phyloP scores from a whole-genome alignment of 2,329 filamentous ascomycete species.

The Monosporascus sp. region DNA sequence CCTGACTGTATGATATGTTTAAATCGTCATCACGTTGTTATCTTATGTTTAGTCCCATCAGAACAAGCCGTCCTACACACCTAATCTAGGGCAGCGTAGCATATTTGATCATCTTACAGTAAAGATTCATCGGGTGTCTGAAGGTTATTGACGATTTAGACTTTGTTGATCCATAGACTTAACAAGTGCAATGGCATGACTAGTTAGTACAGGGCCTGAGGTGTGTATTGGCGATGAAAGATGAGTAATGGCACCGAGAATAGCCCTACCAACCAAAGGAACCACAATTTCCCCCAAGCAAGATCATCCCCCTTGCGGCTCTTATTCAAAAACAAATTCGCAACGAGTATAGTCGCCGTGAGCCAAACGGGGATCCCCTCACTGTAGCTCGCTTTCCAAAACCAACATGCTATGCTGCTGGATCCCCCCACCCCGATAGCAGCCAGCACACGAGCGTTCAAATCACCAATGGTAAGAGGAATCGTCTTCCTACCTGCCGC shows the following conservation, averaged over 20 bases:
- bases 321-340: not conserved
- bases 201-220: no score
- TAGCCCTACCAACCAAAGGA: constrained; percentile 1
- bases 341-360: not conserved
- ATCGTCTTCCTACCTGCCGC: constrained; percentile 5
- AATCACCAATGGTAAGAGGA: constrained; percentile 4
- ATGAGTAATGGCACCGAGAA: not conserved
- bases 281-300: not conserved
- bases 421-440: not conserved
- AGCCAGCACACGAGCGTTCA: constrained; percentile 1
- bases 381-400: constrained; percentile 1
- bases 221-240: no score
- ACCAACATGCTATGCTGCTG: constrained; percentile 1
- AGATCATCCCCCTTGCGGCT: not conserved
- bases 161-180: no score
- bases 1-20: no score
- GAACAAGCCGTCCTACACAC: no score
- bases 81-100: no score
- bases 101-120: no score
- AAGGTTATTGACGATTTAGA: no score
- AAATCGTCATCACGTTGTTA: no score
- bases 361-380: not conserved
- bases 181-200: no score
- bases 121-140: no score
- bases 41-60: no score